A percentile compares a stretch with the other conserved stretches of the same genome.
phyloP scores from a whole-genome alignment of 768 basidiomycete species.

The Pseudohyphozyma bogoriensis region DNA sequence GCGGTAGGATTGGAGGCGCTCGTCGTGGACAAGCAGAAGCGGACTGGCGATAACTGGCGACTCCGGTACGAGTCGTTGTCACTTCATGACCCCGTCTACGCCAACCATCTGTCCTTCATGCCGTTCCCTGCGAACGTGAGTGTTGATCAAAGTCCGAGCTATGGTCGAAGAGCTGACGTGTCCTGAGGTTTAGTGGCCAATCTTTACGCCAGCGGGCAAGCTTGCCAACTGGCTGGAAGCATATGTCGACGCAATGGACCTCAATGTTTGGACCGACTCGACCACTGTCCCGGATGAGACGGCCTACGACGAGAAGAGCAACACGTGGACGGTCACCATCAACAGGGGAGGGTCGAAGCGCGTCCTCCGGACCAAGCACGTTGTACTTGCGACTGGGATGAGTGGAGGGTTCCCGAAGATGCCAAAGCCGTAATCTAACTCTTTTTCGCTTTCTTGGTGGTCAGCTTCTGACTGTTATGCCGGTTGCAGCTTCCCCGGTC shows the following conservation, averaged over 20 bases:
- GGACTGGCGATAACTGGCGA: conserved; percentile 58
- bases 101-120: conserved; percentile 38
- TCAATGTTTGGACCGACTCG: conserved; percentile 52
- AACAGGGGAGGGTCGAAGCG: conserved; percentile 37
- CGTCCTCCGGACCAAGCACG: conserved; percentile 40
- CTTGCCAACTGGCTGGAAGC: conserved; percentile 59
- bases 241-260: conserved; percentile 52
- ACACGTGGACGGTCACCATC: conserved; percentile 37
- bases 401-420: too few relatives aligned
- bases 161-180: conserved; percentile 42
- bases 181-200: conserved; percentile 45
- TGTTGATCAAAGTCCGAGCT: conserved; percentile 22
- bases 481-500: too few relatives aligned
- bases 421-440: too few relatives aligned
- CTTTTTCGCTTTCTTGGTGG: too few relatives aligned
- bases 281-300: conserved; percentile 23
- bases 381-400: conserved; percentile 50
- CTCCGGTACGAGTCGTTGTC: conserved; percentile 56
- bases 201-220: conserved; percentile 51
- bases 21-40: conserved; percentile 51
- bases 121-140: conserved; percentile 51
- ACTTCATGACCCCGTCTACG: conserved; percentile 40
- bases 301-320: conserved; percentile 31
- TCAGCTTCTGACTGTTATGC: too few relatives aligned
- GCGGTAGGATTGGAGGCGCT: conserved; percentile 48